phyloP scores from a whole-genome alignment of 2,329 filamentous ascomycete species.

The Coniochaeta sp. region DNA sequence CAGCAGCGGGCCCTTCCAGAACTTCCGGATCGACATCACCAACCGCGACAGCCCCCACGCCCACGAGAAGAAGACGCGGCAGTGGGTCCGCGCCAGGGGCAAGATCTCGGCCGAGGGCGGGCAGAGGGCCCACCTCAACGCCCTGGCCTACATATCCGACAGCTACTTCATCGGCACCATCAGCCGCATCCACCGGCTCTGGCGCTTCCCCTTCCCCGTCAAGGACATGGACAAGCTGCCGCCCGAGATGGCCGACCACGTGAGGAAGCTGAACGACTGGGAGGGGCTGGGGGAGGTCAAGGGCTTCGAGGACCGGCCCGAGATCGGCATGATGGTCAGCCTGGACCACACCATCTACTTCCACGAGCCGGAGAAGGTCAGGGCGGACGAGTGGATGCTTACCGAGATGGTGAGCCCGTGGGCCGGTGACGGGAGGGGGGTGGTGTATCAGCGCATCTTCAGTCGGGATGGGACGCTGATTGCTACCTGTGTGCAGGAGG shows the following conservation, averaged over 20 bases:
- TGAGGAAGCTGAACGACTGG: constrained; percentile 28
- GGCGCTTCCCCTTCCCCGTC: constrained; percentile 55
- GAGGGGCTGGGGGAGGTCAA: constrained; percentile 24
- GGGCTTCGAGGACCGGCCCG: constrained; percentile 40
- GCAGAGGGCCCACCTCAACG: constrained; percentile 72
- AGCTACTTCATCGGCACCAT: constrained; percentile 91
- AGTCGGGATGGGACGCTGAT: constrained; percentile 62
- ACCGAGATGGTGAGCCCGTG: constrained; percentile 74
- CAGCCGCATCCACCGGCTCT: constrained; percentile 70
- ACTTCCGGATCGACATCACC: constrained; percentile 32
- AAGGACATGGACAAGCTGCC: constrained; percentile 39
- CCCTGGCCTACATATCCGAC: constrained; percentile 89
- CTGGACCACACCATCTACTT: constrained; percentile 70
- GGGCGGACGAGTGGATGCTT: constrained; percentile 70
- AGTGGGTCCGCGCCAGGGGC: constrained; percentile 71
- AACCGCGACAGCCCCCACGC: constrained; percentile 39
- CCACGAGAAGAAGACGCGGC: constrained; percentile 59
- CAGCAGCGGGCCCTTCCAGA: constrained; percentile 35
- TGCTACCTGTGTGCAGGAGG: constrained; percentile 77
- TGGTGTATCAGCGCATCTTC: constrained; percentile 71
- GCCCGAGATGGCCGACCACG: constrained; percentile 24
- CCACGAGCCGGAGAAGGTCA: constrained; percentile 50
- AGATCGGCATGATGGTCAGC: constrained; percentile 78
- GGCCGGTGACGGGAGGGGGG: constrained; percentile 68
- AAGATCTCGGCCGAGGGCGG: constrained; percentile 66